These are phyloP conservation scores for Rhizopus stolonifer DNA, from an alignment of 371 early-diverging fungal species.

Conservation along the genomic window DNA sequence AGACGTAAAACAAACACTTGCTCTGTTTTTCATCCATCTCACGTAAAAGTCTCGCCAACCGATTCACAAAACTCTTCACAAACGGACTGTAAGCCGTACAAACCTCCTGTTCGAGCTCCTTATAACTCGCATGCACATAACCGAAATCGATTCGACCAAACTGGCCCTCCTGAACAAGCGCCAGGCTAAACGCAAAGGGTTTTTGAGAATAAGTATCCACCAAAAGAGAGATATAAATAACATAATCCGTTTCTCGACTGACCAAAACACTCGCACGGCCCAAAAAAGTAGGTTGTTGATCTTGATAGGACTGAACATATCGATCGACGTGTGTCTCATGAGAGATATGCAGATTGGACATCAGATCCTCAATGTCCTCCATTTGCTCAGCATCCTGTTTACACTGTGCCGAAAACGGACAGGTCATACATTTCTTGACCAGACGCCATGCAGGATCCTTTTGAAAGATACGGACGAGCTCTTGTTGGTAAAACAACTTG, in stretches of 20 bases:
- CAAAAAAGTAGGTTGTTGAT: slow-evolving; percentile 31
- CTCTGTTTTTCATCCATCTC: slow-evolving; percentile 12
- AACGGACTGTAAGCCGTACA: slow-evolving; percentile 7
- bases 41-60: slow-evolving; percentile 7
- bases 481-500: slow-evolving; percentile 37
- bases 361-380: slow-evolving; percentile 49
- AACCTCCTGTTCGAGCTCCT: background rate
- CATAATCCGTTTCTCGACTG: slow-evolving; percentile 22
- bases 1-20: slow-evolving; percentile 29
- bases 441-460: slow-evolving; percentile 40
- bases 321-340: too few relatives aligned
- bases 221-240: slow-evolving; percentile 27
- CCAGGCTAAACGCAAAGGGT: slow-evolving; percentile 35
- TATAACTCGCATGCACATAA: background rate
- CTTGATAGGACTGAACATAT: slow-evolving; percentile 22
- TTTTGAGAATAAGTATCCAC: slow-evolving; percentile 24
- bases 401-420: slow-evolving; percentile 40
- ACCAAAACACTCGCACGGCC: slow-evolving; percentile 27
- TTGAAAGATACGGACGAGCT: slow-evolving; percentile 33
- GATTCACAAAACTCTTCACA: slow-evolving; percentile 12
- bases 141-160: background rate
- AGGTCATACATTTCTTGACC: slow-evolving; percentile 42
- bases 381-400: slow-evolving; percentile 33
- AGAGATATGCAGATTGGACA: too few relatives aligned
- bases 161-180: slow-evolving; percentile 14